Base-by-base conservation (phyloP, 257 asterid genomes). In the Datura wrightii region DNA sequence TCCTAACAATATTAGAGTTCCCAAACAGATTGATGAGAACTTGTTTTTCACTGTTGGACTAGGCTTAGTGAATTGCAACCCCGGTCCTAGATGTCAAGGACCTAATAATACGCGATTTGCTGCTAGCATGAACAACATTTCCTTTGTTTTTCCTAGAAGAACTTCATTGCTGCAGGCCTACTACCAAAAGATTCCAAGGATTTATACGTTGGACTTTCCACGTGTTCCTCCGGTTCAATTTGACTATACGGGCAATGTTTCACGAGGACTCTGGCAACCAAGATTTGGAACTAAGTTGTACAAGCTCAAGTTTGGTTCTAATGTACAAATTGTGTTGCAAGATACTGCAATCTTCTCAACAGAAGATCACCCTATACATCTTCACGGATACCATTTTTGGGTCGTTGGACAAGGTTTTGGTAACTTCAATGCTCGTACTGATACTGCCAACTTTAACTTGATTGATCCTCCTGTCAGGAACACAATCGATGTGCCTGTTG, bases 301-400 rank as follows among this genome's bases (percentile, higher is more conserved):
- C 66, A 88, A 88, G 84, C 55, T 93, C 31, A 88, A 90, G 48
- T 93, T 85, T 82, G 95, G 95, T 1, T 82, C 94, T 2, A 83
- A 36, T 14, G 97, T 93, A 10, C 95, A 93, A 79, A 85, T 93
- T 48, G 92, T 92, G 80, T 80, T 92, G 85, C 97, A 93, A 62
- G 97, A 90, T 62, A 93, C 95, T 4, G 93, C 94, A 13, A 93
- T 93, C 1, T 67, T 93, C 65, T 54, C 94, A 0, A 92, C 92
- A 0, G 97, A 93, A 86, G 92, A 93, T 18, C 97, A 93, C 36
- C 97, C 95, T 0, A 88, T 93, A 10, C 97, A 93, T 88, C 93
- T 93, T 19, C 97, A 93, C 15, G 97, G 95, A 0, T 90, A 93
- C 86, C 94, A 92, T 62, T 93, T 93, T 87, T 88, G 82, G 72